These are phyloP conservation scores for Arabidopsis arenosa DNA, from an alignment of 345 rosid species.

Conservation along the genomic window DNA sequence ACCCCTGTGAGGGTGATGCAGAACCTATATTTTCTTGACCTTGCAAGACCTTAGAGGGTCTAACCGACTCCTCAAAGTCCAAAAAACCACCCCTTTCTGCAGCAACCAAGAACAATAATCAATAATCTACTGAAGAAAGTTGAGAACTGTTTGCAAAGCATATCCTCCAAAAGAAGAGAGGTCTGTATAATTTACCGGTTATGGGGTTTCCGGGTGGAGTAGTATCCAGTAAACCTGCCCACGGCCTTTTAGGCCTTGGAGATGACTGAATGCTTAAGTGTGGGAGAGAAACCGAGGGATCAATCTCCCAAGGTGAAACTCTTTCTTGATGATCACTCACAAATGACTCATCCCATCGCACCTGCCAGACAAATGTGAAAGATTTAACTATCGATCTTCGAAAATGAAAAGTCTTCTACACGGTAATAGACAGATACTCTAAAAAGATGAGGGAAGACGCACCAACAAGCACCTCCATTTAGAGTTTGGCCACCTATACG, in stretches of 20 bases:
- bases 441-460: constrained; percentile 34
- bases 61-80: constrained; percentile 85
- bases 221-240: constrained; percentile 62
- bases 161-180: constrained; percentile 10
- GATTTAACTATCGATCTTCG: not conserved
- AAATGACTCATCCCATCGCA: constrained; percentile 81
- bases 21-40: constrained; percentile 98
- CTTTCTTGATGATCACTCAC: constrained; percentile 64
- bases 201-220: constrained; percentile 57
- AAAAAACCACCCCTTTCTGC: constrained; percentile 62
- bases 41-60: constrained; percentile 99
- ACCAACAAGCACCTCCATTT: constrained; percentile 96
- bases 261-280: constrained; percentile 77
- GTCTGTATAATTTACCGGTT: constrained; percentile 49
- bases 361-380: constrained; percentile 52
- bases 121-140: constrained; percentile 7
- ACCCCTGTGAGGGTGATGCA: constrained; percentile 64
- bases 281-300: constrained; percentile 72
- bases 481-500: constrained; percentile 85
- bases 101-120: constrained; percentile 37
- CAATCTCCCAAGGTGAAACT: constrained; percentile 95
- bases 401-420: not conserved
- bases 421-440: not conserved
- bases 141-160: constrained; percentile 15
- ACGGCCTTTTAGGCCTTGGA: constrained; percentile 78